These are phyloP conservation scores for Acer negundo DNA, from an alignment of 345 rosid species.

Conservation along the genomic window DNA sequence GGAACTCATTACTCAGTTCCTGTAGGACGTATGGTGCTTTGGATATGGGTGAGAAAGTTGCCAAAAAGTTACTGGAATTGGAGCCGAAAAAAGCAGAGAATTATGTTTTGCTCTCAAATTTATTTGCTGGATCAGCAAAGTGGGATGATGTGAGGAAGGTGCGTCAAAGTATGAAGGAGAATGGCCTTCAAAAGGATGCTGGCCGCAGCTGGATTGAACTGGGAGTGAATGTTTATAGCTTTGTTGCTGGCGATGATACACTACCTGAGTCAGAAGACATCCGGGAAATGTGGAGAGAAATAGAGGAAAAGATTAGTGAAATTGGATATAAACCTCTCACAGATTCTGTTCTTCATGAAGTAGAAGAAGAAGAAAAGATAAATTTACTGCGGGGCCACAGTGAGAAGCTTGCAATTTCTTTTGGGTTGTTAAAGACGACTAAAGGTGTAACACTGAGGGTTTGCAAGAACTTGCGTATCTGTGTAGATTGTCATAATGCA, in stretches of 20 bases:
- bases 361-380: constrained; percentile 54
- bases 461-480: constrained; percentile 62
- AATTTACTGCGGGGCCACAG: constrained; percentile 49
- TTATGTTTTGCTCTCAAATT: constrained; percentile 63
- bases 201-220: constrained; percentile 82
- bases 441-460: constrained; percentile 51
- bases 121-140: constrained; percentile 54
- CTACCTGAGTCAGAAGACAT: constrained; percentile 35
- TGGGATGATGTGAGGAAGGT: constrained; percentile 64
- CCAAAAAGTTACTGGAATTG: constrained; percentile 47
- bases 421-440: constrained; percentile 55
- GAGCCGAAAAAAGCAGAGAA: constrained; percentile 61
- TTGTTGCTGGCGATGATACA: constrained; percentile 43
- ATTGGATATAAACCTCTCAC: constrained; percentile 57
- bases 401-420: constrained; percentile 59
- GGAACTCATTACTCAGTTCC: constrained; percentile 72
- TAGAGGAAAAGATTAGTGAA: constrained; percentile 45
- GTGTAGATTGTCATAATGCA: constrained; percentile 68
- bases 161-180: constrained; percentile 56
- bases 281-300: constrained; percentile 36
- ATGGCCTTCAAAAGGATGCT: constrained; percentile 53
- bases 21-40: constrained; percentile 50
- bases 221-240: constrained; percentile 51
- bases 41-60: constrained; percentile 54
- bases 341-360: constrained; percentile 54